Percentiles rank a stretch among this genome's conserved stretches.
Evolutionary conservation across 129 eudicot species (phyloP).

Genomic region (Tagetes erecta): DNA sequence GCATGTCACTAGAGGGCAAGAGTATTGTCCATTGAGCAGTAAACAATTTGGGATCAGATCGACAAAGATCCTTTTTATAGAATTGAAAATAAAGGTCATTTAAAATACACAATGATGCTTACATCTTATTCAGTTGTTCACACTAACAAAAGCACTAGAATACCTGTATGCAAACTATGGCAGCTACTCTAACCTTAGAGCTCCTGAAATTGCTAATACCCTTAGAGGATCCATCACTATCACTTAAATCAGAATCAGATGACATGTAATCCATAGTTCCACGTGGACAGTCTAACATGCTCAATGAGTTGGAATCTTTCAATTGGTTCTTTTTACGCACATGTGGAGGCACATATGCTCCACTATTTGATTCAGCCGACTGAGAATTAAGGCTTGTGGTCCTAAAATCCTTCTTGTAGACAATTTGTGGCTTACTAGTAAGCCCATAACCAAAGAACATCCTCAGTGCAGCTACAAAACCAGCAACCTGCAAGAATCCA

Average conservation of each 20-base stretch:
- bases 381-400: constrained; percentile 32
- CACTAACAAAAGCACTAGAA: constrained; percentile 4
- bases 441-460: constrained; percentile 80
- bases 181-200: constrained; percentile 91
- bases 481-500: constrained; percentile 61
- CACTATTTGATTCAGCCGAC: constrained; percentile 45
- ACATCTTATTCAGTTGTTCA: constrained; percentile 2
- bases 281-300: constrained; percentile 27
- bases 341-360: constrained; percentile 89
- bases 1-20: constrained; percentile 90
- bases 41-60: constrained; percentile 78
- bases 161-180: constrained; percentile 92
- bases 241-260: constrained; percentile 95
- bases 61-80: constrained; percentile 78
- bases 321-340: constrained; percentile 57
- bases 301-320: constrained; percentile 37
- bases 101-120: constrained; percentile 10
- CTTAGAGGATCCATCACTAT: constrained; percentile 60
- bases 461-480: constrained; percentile 75
- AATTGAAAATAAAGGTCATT: constrained; percentile 25
- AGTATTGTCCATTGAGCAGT: constrained; percentile 86
- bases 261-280: constrained; percentile 42
- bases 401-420: constrained; percentile 39
- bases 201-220: constrained; percentile 41
- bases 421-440: constrained; percentile 42